These are phyloP conservation scores for Penicillium waksmanii DNA, from an alignment of 495 filamentous ascomycete species.

Conservation along the genomic window DNA sequence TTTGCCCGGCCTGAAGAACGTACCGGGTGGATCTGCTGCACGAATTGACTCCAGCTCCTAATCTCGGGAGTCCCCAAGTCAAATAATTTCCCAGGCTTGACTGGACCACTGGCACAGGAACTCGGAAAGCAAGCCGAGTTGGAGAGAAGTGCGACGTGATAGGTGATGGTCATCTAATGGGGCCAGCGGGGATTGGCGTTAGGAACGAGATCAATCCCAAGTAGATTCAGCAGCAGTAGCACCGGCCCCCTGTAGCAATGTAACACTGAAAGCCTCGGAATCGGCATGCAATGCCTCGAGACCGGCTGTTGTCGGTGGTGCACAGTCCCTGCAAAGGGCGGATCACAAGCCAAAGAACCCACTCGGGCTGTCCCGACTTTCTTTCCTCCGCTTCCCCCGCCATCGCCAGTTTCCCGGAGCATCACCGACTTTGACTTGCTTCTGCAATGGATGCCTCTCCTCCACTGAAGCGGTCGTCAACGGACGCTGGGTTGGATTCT, in stretches of 20 bases:
- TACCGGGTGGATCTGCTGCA: constrained; percentile 18
- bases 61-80: neutral
- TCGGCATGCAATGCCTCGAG: neutral
- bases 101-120: neutral
- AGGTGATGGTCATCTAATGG: neutral
- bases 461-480: constrained; percentile 48
- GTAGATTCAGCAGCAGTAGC: neutral
- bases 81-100: neutral
- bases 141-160: neutral
- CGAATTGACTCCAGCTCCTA: constrained; percentile 8
- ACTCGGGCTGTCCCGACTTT: constrained; percentile 22
- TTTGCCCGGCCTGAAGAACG: constrained; percentile 31
- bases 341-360: constrained; percentile 4
- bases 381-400: constrained; percentile 17
- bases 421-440: constrained; percentile 38
- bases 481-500: constrained; percentile 43
- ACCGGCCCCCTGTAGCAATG: neutral
- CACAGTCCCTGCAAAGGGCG: constrained; percentile 1
- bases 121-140: constrained; percentile 7
- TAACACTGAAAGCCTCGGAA: neutral
- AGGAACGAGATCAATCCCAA: neutral
- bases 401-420: constrained; percentile 38
- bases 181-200: too few relatives aligned
- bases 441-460: constrained; percentile 29
- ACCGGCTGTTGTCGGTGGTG: neutral